Base-by-base conservation (phyloP, 192 early-diverging fungal genomes). In the Backusella circina region DNA sequence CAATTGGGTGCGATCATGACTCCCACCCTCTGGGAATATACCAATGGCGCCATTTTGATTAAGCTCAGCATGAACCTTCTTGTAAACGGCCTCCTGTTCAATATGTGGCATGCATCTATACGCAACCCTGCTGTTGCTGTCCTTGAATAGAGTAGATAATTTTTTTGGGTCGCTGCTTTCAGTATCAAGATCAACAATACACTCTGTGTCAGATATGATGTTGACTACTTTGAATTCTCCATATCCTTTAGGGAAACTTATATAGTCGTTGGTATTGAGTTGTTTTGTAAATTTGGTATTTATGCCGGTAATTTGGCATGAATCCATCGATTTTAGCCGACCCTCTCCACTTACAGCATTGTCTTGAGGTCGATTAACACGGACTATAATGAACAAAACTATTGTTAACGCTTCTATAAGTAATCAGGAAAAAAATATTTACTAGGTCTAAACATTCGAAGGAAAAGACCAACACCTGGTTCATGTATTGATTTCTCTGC, bases 21-120 rank as follows among this genome's bases (percentile, higher is more conserved):
- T 94, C 13, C 98, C 98, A 54, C 98, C 97, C 73, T 98, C 98
- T 8, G 98, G 98, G 82, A 99, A 99, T 73, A 99, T 99, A 23
- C 95, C 95, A 10, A 99, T 91, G 79, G 95, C 94, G 50, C 82
- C 72, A 38, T 83, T 90, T 32, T 80, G 80, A 74, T 93, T 88
- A 35, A 99, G 79, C 6, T 92, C 87, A 13, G 90, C 84, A 73
- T 93, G 91, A 15, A 99, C 98, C 13, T 86, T 81, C 26, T 86
- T 82, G 80, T 96, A 98, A 82, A 98, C 95, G 1, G 89, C 85
- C 61, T 86, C 82, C 83, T 99, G 97, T 79, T 99, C 94, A 71
- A 99, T 86, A 76, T 96, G 93, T 61, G 98, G 93, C 35, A 88
- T 76, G 35, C 85, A 85, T 79, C 91, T 93, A 76, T 86, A 94